Base-by-base conservation (phyloP, 2,329 filamentous ascomycete genomes). In the Aureobasidium melanogenum region DNA sequence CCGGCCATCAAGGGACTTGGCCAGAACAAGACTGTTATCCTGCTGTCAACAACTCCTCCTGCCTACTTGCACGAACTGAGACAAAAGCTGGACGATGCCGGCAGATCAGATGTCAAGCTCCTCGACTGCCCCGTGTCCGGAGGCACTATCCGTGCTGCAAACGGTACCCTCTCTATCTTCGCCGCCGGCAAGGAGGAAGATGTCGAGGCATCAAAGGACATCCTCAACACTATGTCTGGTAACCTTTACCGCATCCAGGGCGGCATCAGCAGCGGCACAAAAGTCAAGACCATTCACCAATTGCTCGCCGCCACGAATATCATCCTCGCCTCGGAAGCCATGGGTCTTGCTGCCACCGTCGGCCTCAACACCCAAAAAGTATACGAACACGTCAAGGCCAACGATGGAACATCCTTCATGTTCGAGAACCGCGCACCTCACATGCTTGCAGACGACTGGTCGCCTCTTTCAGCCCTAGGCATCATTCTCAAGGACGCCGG, bases 161-260 rank as follows among this genome's bases (percentile, higher is more conserved):
- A 87, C 52, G 88, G 88, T 3, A 89, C 87, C 0, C 75, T 91
- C 44, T 88, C 86, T 7, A 91, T 92, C 69, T 89, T 92, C 82
- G 86, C 86, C 0, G 86, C 80, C 0, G 76, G 81, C 0, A 78
- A 82, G 0, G 78, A 76, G 2, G 83, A 83, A 5, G 65, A 72
- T 30, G 73, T 90, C 1, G 75, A 79, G 36, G 81, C 80, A 61
- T 85, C 80, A 0, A 78, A 77, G 24, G 80, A 78, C 51, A 73
- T 91, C 1, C 77, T 91, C 2, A 77, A 83, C 57, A 81, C 82
- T 66, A 83, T 92, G 77, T 82, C 87, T 1, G 83, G 82, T 14
- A 89, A 88, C 70, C 75, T 91, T 10, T 82, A 80, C 67, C 73
- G 77, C 19, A 78, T 84, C 9, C 69, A 75, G 15, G 82, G 82